Evolutionary conservation across 2,329 filamentous ascomycete genomes (phyloP), one percentile per base, ranked within the genome.

Genomic region (Fusarium phyllophilum): DNA sequence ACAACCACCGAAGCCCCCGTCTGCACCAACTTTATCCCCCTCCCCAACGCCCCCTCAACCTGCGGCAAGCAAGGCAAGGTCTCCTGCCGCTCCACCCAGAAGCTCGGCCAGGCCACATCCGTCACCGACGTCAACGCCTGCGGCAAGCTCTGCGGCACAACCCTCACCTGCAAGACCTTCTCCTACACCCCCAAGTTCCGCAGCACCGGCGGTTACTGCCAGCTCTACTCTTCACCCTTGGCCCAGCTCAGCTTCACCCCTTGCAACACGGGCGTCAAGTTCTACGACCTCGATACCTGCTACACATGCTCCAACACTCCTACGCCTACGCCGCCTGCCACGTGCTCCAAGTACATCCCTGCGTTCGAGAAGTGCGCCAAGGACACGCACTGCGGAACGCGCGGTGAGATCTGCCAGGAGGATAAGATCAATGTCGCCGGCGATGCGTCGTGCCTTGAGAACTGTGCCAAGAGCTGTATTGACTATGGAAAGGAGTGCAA

Each of bases 381-480:
- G 20, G 34, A 55, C 41, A 70, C 72, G 22, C 29, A 56, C 57
- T 74, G 72, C n/a, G 72, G 68, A 9, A 61, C 65, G 1, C 36
- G 22, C 2, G 72, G 72, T 14, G 38, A 54, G 12, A 64, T 74
- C 60, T 63, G 65, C 38, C 36, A 75, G 17, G 72, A 66, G 39
- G 36, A 39, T 1, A 48, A 34, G 12, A 75, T 73, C 24, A 20
- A 26, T 9, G 45, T 36, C 8, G 33, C 17, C 3, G 71, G 65
- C 11, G 65, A 74, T 60, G 29, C 24, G 31, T 62, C 69, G 20
- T 70, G 61, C 60, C 59, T 75, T 11, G 72, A 69, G 38, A 66
- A 57, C 49, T 74, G 72, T 46, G 72, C 72, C 36, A 74, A 74
- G 72, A 74, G 68, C 64, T 74, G 72, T 31, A 73, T 75, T 8